A percentile compares a stretch with the other conserved stretches of the same genome.
Evolutionary conservation across 495 filamentous ascomycete genomes (phyloP).

Genomic region (Polyplosphaeria fusca): DNA sequence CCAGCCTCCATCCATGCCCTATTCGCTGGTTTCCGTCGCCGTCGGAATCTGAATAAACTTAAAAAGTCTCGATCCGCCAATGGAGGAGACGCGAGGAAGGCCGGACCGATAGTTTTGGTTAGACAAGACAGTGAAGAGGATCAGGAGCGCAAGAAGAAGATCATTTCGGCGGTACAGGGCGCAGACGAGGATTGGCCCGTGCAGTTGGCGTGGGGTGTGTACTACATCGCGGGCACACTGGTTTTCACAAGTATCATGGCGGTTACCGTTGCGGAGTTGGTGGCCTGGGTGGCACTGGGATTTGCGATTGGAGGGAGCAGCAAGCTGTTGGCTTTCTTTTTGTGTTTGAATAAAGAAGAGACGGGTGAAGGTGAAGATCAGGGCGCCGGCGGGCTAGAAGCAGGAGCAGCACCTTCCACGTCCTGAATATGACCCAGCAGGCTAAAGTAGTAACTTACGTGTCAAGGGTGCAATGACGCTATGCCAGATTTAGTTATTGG

Average conservation of each 20-base stretch:
- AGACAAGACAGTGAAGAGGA: conserved; percentile 1
- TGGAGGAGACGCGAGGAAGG: too few relatives aligned
- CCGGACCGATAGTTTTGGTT: background rate
- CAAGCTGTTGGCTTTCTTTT: conserved; percentile 27
- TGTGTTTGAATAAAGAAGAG: conserved; percentile 15
- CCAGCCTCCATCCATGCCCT: conserved; percentile 14
- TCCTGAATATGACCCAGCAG: too few relatives aligned
- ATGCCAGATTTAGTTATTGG: too few relatives aligned
- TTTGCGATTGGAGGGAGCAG: conserved; percentile 15
- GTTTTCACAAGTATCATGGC: conserved; percentile 27
- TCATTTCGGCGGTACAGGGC: conserved; percentile 20
- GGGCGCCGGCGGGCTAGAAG: too few relatives aligned
- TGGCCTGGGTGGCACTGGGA: conserved; percentile 19
- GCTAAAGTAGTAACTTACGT: too few relatives aligned
- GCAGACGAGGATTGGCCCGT: conserved; percentile 20
- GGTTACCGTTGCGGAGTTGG: conserved; percentile 20
- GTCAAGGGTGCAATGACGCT: too few relatives aligned
- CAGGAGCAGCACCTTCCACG: too few relatives aligned
- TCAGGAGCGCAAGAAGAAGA: background rate
- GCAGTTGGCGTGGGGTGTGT: conserved; percentile 21
- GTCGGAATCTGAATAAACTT: background rate
- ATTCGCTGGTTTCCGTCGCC: background rate
- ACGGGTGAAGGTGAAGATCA: too few relatives aligned
- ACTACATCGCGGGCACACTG: conserved; percentile 29
- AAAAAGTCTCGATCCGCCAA: background rate